Conservation (phyloP, 1,284 basidiomycete species). For the Lignosus rhinocerotis region DNA sequence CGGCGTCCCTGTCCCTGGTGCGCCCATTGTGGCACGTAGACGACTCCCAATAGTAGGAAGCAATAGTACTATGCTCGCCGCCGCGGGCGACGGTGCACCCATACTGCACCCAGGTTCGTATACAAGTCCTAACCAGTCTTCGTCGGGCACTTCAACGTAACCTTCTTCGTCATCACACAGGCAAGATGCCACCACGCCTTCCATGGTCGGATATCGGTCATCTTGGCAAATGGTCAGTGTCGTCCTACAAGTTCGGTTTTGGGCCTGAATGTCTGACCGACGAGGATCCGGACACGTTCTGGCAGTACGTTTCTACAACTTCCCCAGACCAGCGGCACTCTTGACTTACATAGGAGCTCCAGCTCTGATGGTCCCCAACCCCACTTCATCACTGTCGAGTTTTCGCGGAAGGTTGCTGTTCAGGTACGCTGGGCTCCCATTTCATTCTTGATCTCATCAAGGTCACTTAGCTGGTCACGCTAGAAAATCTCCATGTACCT, state of each 20-base stretch:
- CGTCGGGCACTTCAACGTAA: background rate
- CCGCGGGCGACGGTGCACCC: conserved; percentile 36
- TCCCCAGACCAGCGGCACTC: background rate
- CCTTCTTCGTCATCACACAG: conserved; percentile 25
- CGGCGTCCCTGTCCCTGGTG: background rate
- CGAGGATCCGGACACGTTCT: conserved; percentile 89
- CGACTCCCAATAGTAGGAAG: conserved; percentile 9
- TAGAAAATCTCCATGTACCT: conserved; percentile 93
- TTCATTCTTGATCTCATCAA: background rate
- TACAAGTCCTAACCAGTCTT: conserved; percentile 7
- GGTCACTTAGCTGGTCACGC: background rate
- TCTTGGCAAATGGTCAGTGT: conserved; percentile 94
- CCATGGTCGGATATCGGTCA: conserved; percentile 81
- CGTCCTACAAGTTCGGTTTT: conserved; percentile 95
- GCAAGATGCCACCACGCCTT: conserved; percentile 46
- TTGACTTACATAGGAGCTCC: conserved; percentile 15
- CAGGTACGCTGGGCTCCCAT: conserved; percentile 52
- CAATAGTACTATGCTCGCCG: conserved; percentile 10
- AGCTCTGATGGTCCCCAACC: conserved; percentile 98
- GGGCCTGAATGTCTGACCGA: conserved; percentile 92
- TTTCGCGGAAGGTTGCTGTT: conserved; percentile 87
- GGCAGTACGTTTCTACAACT: conserved; percentile 79
- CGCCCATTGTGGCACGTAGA: conserved; percentile 15
- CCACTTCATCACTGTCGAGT: conserved; percentile 93
- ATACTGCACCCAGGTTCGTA: conserved; percentile 38